Percentiles rank a stretch among this genome's conserved stretches.
Conservation (phyloP, 2,329 filamentous ascomycete genomes). For the Talaromyces sp. region DNA sequence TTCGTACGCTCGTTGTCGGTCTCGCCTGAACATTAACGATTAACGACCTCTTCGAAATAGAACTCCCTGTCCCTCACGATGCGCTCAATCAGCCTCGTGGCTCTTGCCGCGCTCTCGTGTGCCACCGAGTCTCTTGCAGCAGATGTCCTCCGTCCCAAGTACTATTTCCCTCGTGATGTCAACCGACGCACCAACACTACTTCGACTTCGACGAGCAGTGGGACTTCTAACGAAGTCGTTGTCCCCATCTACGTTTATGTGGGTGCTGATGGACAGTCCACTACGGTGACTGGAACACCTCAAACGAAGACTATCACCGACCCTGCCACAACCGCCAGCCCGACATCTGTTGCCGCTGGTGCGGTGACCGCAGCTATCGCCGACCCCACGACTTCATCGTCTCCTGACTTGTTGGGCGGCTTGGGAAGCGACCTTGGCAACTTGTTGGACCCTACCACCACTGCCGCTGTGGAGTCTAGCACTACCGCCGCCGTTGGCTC, state of each 20-base stretch:
- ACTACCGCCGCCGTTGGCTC: conserved; percentile 6
- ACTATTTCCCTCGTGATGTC: conserved; percentile 34
- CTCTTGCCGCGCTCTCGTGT: conserved; percentile 33
- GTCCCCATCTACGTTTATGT: conserved; percentile 19
- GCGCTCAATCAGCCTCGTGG: conserved; percentile 29
- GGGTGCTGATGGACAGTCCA: conserved; percentile 17
- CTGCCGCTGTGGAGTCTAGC: conserved; percentile 2
- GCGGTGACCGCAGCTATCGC: conserved; percentile 20
- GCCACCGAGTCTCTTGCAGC: conserved; percentile 30
- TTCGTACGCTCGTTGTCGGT: not conserved
- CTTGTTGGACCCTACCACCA: conserved; percentile 8
- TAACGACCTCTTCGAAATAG: conserved; percentile 3
- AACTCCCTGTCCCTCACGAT: conserved; percentile 24
- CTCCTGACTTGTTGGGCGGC: conserved; percentile 8
- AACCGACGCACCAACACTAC: conserved; percentile 26
- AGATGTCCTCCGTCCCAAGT: conserved; percentile 31
- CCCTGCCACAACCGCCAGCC: conserved; percentile 6
- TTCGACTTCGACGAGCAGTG: conserved; percentile 5
- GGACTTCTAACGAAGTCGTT: conserved; percentile 1
- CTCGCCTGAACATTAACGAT: conserved; percentile 1
- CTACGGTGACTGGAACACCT: conserved; percentile 17
- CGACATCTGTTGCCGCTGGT: conserved; percentile 23
- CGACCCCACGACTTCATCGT: conserved; percentile 6
- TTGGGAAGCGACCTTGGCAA: conserved; percentile 13
- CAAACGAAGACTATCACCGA: conserved; percentile 11